Percentiles rank a stretch among this genome's conserved stretches.
Evolutionary conservation across 768 basidiomycete species (phyloP).

Genomic region (Lentinula edodes): DNA sequence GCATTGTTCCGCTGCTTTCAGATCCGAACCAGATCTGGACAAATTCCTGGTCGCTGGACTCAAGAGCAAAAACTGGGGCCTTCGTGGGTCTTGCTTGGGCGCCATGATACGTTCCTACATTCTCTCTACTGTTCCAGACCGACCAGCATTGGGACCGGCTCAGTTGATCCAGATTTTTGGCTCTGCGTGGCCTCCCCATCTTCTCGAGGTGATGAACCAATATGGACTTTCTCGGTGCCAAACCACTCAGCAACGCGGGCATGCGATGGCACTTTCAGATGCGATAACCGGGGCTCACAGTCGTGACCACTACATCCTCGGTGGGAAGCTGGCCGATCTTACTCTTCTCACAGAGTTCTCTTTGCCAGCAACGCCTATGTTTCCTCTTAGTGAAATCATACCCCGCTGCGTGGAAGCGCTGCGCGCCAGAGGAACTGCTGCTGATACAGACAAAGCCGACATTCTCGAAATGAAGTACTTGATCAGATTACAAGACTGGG

Average conservation of each 20-base stretch:
- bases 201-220: slow-evolving; percentile 38
- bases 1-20: slow-evolving; percentile 41
- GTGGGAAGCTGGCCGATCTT: slow-evolving; percentile 39
- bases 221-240: slow-evolving; percentile 36
- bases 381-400: slow-evolving; percentile 55
- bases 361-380: slow-evolving; percentile 50
- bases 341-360: slow-evolving; percentile 58
- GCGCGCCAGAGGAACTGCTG: slow-evolving; percentile 29
- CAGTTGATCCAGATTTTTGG: slow-evolving; percentile 35
- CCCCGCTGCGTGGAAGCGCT: slow-evolving; percentile 56
- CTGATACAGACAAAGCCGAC: slow-evolving; percentile 43
- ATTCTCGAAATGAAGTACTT: slow-evolving; percentile 59
- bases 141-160: slow-evolving; percentile 38
- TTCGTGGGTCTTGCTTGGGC: slow-evolving; percentile 45
- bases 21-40: slow-evolving; percentile 35
- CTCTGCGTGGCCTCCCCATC: slow-evolving; percentile 35
- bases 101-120: slow-evolving; percentile 47
- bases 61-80: slow-evolving; percentile 48
- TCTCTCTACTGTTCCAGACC: slow-evolving; percentile 36
- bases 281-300: slow-evolving; percentile 34
- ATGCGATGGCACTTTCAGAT: slow-evolving; percentile 32
- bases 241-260: not conserved
- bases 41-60: slow-evolving; percentile 51
- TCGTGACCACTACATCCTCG: slow-evolving; percentile 45
- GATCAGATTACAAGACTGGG: slow-evolving; percentile 43